Percentiles rank a stretch among this genome's conserved stretches.
These are phyloP conservation scores for Blumeriella jaapii DNA, from an alignment of 2,329 filamentous ascomycete species.

Conservation along the genomic window DNA sequence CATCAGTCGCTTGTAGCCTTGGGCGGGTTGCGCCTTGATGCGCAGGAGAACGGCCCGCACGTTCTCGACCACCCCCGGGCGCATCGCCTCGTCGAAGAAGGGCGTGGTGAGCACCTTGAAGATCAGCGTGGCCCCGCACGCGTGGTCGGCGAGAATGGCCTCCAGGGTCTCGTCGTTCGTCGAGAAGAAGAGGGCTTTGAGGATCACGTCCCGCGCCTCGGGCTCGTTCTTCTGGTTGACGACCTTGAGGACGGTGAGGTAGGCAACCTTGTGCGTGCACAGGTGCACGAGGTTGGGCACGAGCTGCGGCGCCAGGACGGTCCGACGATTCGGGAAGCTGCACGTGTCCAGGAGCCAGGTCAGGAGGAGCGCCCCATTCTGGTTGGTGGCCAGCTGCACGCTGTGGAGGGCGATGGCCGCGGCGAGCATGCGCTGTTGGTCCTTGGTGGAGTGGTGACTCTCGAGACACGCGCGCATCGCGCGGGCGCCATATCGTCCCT, in stretches of 20 bases:
- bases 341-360: conserved; percentile 99
- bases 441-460: conserved; percentile 87
- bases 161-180: conserved; percentile 77
- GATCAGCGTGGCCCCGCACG: conserved; percentile 87
- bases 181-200: conserved; percentile 88
- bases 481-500: conserved; percentile 86
- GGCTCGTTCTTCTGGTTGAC: conserved; percentile 96
- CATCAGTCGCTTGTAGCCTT: conserved; percentile 98
- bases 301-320: conserved; percentile 80
- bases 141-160: conserved; percentile 81
- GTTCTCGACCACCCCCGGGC: conserved; percentile 79
- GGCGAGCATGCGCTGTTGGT: conserved; percentile 90
- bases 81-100: conserved; percentile 89
- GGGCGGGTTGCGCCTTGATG: conserved; percentile 85
- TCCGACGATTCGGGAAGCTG: conserved; percentile 84
- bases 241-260: conserved; percentile 92
- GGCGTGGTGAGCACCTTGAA: conserved; percentile 98
- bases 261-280: conserved; percentile 97
- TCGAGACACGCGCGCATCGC: conserved; percentile 96
- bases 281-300: conserved; percentile 89
- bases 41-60: conserved; percentile 80
- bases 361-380: conserved; percentile 83
- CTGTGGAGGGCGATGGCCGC: conserved; percentile 93
- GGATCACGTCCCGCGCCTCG: conserved; percentile 79
- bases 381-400: conserved; percentile 89